Evolutionary conservation across 331 rosid species (phyloP).

Genomic region (Phaseolus coccineus): DNA sequence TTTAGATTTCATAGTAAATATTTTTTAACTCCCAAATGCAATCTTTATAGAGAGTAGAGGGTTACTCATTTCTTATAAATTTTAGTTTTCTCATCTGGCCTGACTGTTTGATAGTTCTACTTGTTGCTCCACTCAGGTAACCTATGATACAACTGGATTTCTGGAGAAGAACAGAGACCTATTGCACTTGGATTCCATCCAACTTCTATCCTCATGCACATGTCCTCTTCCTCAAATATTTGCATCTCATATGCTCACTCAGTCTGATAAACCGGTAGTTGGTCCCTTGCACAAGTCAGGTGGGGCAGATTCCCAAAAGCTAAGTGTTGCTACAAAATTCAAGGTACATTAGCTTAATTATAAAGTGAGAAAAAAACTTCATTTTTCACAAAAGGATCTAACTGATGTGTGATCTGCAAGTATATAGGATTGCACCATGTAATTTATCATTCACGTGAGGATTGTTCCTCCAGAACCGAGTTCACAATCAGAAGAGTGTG

Average conservation of each 20-base stretch:
- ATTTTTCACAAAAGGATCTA: constrained; percentile 23
- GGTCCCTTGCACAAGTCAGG: constrained; percentile 83
- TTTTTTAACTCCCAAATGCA: constrained; percentile 1
- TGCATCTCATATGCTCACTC: constrained; percentile 81
- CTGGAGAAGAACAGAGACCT: constrained; percentile 93
- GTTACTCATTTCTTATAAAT: constrained; percentile 7
- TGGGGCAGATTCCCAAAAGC: constrained; percentile 95
- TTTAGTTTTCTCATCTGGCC: constrained; percentile 40
- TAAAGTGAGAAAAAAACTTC: constrained; percentile 2
- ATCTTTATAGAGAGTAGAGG: not conserved
- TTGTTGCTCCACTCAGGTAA: constrained; percentile 66
- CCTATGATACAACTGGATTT: constrained; percentile 83
- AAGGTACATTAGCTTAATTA: constrained; percentile 60
- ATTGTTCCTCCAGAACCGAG: not conserved
- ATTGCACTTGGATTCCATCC: constrained; percentile 86
- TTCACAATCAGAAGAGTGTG: not conserved
- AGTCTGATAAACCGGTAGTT: constrained; percentile 75
- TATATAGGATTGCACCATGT: not conserved
- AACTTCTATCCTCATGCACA: constrained; percentile 83
- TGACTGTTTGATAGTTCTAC: constrained; percentile 55
- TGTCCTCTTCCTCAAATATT: constrained; percentile 83
- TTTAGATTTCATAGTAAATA: not conserved
- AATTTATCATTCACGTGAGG: not conserved
- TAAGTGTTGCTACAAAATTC: constrained; percentile 94
- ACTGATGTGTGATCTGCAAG: not conserved